These are phyloP conservation scores for Amaranthus cruentus DNA, from an alignment of 148 eudicot genomes.

Conservation along the genomic window DNA sequence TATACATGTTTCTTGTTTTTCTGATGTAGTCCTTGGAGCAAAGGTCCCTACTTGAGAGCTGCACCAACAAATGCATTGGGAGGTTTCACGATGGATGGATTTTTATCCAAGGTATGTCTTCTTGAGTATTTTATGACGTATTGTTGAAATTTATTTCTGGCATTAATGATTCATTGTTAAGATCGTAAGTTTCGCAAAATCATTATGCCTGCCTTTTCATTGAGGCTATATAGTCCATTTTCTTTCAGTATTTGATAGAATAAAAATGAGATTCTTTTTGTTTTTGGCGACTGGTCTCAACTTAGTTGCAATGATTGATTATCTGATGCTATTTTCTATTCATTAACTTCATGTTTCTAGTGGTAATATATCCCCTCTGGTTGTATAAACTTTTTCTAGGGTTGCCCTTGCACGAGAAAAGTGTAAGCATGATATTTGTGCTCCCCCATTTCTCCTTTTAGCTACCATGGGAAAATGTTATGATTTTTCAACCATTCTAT, in stretches of 20 bases:
- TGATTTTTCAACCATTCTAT: not conserved
- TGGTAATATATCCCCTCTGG: not conserved
- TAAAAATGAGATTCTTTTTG: not conserved
- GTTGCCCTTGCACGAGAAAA: too few relatives aligned
- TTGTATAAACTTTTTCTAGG: not conserved
- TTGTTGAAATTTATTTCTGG: not conserved
- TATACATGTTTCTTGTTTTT: slow-evolving; percentile 8
- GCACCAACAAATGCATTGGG: slow-evolving; percentile 72
- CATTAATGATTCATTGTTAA: not conserved
- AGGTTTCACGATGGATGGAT: slow-evolving; percentile 67
- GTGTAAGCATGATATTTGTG: not conserved
- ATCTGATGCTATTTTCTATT: not conserved
- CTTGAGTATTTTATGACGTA: not conserved
- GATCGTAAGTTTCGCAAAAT: not conserved
- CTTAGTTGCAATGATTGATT: not conserved
- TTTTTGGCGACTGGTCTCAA: not conserved
- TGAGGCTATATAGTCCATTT: not conserved
- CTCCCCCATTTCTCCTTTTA: not conserved
- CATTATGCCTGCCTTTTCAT: not conserved
- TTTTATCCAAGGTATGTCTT: slow-evolving; percentile 65
- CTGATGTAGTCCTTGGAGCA: slow-evolving; percentile 74
- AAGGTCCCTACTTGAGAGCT: slow-evolving; percentile 73
- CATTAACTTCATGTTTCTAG: not conserved
- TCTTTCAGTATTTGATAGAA: not conserved
- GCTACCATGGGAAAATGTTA: not conserved